Evolutionary conservation across 768 basidiomycete species (phyloP).

Genomic region (Kwoniella newhampshirensis): DNA sequence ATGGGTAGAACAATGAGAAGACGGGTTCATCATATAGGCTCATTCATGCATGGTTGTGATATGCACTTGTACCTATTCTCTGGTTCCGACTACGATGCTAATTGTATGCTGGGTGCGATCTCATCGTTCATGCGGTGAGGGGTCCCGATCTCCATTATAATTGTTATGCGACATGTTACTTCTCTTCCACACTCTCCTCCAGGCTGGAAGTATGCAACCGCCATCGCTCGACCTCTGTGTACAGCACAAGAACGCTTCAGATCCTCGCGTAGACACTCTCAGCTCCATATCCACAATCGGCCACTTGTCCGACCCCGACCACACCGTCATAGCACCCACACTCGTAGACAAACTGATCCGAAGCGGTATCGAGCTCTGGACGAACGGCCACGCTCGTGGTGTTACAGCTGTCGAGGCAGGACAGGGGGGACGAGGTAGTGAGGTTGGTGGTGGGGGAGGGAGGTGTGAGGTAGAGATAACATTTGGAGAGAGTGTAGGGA

Average conservation of each 20-base stretch:
- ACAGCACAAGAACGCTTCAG: no score
- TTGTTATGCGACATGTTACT: no score
- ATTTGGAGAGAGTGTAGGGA: conserved; percentile 5
- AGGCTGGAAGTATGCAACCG: no score
- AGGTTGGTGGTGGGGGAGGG: neutral
- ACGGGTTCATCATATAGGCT: no score
- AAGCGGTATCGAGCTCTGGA: conserved; percentile 4
- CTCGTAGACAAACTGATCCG: conserved; percentile 10
- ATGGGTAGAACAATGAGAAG: conserved; percentile 6
- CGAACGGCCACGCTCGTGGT: neutral
- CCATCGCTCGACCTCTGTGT: no score
- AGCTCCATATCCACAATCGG: conserved; percentile 15
- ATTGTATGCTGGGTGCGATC: no score
- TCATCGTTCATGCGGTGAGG: no score
- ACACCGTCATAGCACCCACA: conserved; percentile 8
- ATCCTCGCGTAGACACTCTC: conserved; percentile 1
- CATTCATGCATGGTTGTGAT: no score
- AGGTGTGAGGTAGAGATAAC: conserved; percentile 6
- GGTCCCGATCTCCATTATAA: no score
- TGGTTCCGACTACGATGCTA: no score
- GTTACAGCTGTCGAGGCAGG: conserved; percentile 4
- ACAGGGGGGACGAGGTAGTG: neutral
- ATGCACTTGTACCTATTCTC: no score
- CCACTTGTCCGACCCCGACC: conserved; percentile 1
- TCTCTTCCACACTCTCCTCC: no score